Evolutionary conservation across 805 yeast species (phyloP).

Genomic region (Candida orba): DNA sequence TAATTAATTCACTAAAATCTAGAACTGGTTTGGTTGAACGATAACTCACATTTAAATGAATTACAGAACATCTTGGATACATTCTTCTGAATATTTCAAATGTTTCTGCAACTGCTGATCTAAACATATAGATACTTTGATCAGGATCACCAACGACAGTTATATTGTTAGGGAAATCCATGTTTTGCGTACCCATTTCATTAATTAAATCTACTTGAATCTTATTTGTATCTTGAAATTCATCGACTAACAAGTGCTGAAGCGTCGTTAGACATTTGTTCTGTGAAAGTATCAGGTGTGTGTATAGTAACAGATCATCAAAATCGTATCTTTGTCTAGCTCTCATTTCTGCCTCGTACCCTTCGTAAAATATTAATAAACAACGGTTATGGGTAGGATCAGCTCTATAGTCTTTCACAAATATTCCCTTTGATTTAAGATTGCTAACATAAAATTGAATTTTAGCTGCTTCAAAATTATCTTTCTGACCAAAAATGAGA

Average conservation of each 20-base stretch:
- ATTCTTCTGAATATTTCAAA: constrained; percentile 46
- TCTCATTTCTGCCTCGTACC: constrained; percentile 44
- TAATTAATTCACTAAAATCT: constrained; percentile 53
- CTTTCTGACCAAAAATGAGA: too few species aligned
- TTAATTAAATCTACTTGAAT: constrained; percentile 68
- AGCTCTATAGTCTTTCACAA: constrained; percentile 33
- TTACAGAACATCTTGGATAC: constrained; percentile 28
- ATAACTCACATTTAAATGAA: constrained; percentile 62
- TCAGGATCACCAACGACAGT: constrained; percentile 97
- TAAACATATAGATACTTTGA: constrained; percentile 85
- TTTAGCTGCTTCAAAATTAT: background rate
- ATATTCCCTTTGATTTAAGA: constrained; percentile 46
- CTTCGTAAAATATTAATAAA: constrained; percentile 35
- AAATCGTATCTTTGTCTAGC: constrained; percentile 55
- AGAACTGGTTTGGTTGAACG: constrained; percentile 70
- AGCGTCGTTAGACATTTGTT: constrained; percentile 24
- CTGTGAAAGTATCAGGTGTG: constrained; percentile 40
- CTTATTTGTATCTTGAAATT: constrained; percentile 85
- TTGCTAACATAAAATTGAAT: constrained; percentile 35
- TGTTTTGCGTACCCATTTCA: constrained; percentile 37
- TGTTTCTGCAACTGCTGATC: constrained; percentile 70
- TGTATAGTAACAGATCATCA: constrained; percentile 67
- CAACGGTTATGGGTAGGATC: constrained; percentile 25
- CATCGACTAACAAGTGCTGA: constrained; percentile 81
- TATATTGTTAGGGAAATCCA: constrained; percentile 41